Conservation (phyloP, 495 filamentous ascomycete species). For the Cenococcum geophilum region DNA sequence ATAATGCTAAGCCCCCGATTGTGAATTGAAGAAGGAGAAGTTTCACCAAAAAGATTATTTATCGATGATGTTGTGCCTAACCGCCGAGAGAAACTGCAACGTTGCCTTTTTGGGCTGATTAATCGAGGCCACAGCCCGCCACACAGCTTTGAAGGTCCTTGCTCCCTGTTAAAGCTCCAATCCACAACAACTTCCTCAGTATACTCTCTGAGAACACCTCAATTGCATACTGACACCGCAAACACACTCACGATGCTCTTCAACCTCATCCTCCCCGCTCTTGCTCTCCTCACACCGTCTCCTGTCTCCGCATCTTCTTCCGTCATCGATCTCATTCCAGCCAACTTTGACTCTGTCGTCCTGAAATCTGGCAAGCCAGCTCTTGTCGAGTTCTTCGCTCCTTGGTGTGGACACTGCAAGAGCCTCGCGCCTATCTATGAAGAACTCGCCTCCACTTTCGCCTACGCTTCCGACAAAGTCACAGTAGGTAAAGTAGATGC, state of each 20-base stretch:
- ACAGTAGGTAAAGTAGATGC: constrained; percentile 94
- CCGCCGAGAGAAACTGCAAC: constrained; percentile 1
- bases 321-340: constrained; percentile 79
- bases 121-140: constrained; percentile 1
- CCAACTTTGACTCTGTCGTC: constrained; percentile 85
- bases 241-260: constrained; percentile 19
- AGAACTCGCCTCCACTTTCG: constrained; percentile 72
- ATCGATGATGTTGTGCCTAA: background rate
- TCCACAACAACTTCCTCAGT: background rate
- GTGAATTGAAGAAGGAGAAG: no score
- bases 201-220: background rate
- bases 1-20: no score
- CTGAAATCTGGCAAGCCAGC: constrained; percentile 90
- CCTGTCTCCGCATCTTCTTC: constrained; percentile 29
- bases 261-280: constrained; percentile 18
- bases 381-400: constrained; percentile 97
- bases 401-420: constrained; percentile 99
- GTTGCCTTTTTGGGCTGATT: constrained; percentile 3
- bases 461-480: constrained; percentile 71
- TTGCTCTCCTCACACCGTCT: constrained; percentile 16
- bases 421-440: constrained; percentile 91
- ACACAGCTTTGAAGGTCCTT: background rate
- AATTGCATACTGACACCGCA: background rate
- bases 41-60: no score
- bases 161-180: background rate